Conservation (phyloP, 805 yeast species). For the Kodamaea fukazawae region DNA sequence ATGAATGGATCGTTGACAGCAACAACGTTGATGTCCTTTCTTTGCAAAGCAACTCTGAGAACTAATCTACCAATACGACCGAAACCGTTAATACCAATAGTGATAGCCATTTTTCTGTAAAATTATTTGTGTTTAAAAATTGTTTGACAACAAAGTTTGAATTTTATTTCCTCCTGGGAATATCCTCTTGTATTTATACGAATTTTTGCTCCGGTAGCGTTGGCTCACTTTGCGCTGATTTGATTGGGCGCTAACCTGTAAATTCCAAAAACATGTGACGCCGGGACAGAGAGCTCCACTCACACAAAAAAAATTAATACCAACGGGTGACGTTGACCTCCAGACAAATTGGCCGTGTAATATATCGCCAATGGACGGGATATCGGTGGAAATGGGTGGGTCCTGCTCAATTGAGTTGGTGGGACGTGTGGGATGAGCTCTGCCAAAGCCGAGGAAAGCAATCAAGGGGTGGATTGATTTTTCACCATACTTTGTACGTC, state of each 20-base stretch:
- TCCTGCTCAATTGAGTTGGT: no score
- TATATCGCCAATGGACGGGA: no score
- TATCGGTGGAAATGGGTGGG: no score
- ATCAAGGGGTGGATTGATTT: no score
- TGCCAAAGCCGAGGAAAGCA: no score
- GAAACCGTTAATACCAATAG: slow-evolving; percentile 36
- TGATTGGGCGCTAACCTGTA: slow-evolving; percentile 7
- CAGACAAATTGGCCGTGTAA: not conserved
- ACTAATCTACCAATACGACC: slow-evolving; percentile 38
- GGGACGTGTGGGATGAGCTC: no score
- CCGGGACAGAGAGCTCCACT: slow-evolving; percentile 11
- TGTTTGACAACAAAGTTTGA: slow-evolving; percentile 1
- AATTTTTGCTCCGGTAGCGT: slow-evolving; percentile 1
- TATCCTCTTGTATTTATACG: slow-evolving; percentile 10
- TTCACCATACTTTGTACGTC: not conserved
- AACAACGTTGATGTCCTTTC: slow-evolving; percentile 32
- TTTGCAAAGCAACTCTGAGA: slow-evolving; percentile 30
- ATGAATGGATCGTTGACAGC: slow-evolving; percentile 35
- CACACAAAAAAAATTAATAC: slow-evolving; percentile 3
- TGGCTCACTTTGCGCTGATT: slow-evolving; percentile 1
- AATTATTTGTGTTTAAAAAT: slow-evolving; percentile 2
- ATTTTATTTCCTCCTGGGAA: slow-evolving; percentile 1
- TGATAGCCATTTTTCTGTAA: slow-evolving; percentile 19
- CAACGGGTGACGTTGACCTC: not conserved
- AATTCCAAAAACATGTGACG: slow-evolving; percentile 3